A percentile compares a stretch with the other conserved stretches of the same genome.
These are phyloP conservation scores for Camptophora hylomeconis DNA, from an alignment of 2,329 filamentous ascomycete genomes.

Conservation along the genomic window DNA sequence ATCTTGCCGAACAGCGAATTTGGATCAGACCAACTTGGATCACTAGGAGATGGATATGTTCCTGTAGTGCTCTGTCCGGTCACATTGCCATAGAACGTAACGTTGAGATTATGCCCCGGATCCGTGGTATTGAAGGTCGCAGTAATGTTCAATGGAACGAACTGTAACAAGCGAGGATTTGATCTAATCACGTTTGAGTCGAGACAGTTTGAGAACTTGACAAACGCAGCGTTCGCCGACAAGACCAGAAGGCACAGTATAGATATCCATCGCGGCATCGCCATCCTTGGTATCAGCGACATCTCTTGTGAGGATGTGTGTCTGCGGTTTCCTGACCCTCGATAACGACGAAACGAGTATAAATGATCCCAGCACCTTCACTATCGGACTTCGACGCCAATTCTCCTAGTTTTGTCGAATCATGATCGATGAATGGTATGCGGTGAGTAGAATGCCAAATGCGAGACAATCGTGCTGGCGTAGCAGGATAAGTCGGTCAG, in stretches of 20 bases:
- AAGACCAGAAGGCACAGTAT: not conserved
- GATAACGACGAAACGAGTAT: no score
- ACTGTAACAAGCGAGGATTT: slow-evolving; percentile 57
- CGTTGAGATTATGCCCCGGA: slow-evolving; percentile 51
- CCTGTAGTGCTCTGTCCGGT: slow-evolving; percentile 52
- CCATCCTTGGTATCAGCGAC: no score
- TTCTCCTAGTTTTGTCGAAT: no score
- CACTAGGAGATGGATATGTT: slow-evolving; percentile 46
- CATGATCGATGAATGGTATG: no score
- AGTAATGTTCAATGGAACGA: slow-evolving; percentile 60
- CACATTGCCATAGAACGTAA: slow-evolving; percentile 86
- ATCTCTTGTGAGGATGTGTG: no score
- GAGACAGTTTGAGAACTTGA: slow-evolving; percentile 80
- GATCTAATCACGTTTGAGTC: slow-evolving; percentile 43
- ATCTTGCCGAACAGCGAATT: slow-evolving; percentile 65
- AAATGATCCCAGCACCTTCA: no score
- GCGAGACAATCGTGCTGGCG: no score
- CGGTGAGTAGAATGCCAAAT: no score
- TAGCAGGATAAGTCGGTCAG: no score
- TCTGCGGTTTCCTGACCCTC: no score
- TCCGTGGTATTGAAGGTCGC: slow-evolving; percentile 56
- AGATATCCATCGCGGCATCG: no score
- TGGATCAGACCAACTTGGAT: slow-evolving; percentile 49
- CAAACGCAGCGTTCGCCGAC: slow-evolving; percentile 42
- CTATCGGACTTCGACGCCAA: no score